Evolutionary conservation across 768 basidiomycete genomes (phyloP).

Genomic region (Auricularia auricula-judae): DNA sequence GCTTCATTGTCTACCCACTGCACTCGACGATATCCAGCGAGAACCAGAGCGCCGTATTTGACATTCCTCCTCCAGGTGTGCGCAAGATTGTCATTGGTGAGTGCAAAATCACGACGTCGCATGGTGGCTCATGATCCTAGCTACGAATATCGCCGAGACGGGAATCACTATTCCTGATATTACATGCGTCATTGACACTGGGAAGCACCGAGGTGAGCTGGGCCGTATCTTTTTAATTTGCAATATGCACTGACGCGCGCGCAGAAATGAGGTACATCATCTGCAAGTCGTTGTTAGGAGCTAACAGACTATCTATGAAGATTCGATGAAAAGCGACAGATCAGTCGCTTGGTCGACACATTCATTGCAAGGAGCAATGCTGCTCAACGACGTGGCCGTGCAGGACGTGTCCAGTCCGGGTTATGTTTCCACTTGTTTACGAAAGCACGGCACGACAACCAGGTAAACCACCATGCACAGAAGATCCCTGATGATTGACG

Average conservation of each 20-base stretch:
- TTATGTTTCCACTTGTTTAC: constrained; percentile 96
- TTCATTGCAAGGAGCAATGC: constrained; percentile 90
- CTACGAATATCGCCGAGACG: constrained; percentile 91
- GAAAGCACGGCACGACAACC: constrained; percentile 69
- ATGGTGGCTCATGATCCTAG: constrained; percentile 24
- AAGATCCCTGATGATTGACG: not conserved
- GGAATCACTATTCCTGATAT: constrained; percentile 98
- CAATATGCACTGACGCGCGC: not conserved
- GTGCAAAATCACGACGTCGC: constrained; percentile 7
- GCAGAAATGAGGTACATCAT: not conserved
- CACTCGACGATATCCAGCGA: constrained; percentile 93
- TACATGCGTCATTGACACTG: constrained; percentile 90
- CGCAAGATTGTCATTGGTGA: constrained; percentile 91
- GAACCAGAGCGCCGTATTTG: constrained; percentile 83
- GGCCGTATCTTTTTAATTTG: not conserved
- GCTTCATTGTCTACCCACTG: constrained; percentile 71
- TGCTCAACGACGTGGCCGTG: constrained; percentile 77
- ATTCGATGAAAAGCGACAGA: constrained; percentile 95
- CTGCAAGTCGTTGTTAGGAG: not conserved
- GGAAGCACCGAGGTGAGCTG: constrained; percentile 70
- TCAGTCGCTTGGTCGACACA: constrained; percentile 83
- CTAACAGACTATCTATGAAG: constrained; percentile 23
- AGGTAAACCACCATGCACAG: constrained; percentile 31
- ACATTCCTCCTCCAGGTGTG: constrained; percentile 65
- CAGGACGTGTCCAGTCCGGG: constrained; percentile 82